Conservation (phyloP, 805 yeast genomes). For the Sugiyamaella mastotermitis region DNA sequence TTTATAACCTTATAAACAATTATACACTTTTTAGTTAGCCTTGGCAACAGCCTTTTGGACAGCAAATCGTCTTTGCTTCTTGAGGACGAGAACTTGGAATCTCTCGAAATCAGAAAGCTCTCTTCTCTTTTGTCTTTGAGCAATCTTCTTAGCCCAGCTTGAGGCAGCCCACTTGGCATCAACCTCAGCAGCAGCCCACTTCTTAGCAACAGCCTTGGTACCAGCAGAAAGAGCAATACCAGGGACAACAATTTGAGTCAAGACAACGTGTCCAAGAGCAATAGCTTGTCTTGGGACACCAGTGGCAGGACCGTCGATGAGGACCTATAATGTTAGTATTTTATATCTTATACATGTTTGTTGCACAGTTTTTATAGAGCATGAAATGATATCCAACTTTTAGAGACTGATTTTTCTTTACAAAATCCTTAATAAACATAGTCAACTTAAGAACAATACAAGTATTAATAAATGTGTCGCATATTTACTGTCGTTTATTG, state of each 20-base stretch:
- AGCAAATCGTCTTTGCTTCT: conserved; percentile 95
- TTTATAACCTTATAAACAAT: too few relatives aligned
- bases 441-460: too few relatives aligned
- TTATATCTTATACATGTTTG: conserved; percentile 4
- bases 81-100: conserved; percentile 97
- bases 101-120: conserved; percentile 95
- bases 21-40: conserved; percentile 42
- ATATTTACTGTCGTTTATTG: too few relatives aligned
- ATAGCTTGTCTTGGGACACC: conserved; percentile 90
- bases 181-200: conserved; percentile 87
- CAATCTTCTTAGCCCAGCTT: conserved; percentile 97
- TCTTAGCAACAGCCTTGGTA: conserved; percentile 78
- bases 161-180: conserved; percentile 88
- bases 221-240: conserved; percentile 92
- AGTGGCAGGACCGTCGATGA: conserved; percentile 91
- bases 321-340: conserved; percentile 49
- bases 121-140: conserved; percentile 89
- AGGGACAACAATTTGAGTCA: conserved; percentile 86
- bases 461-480: too few relatives aligned
- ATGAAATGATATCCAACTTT: too few relatives aligned
- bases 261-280: conserved; percentile 77
- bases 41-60: conserved; percentile 95
- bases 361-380: too few relatives aligned
- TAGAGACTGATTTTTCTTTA: too few relatives aligned
- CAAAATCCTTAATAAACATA: too few relatives aligned